Base-by-base conservation (phyloP, 2,329 filamentous ascomycete genomes). In the Botryosphaeria dothidea region DNA sequence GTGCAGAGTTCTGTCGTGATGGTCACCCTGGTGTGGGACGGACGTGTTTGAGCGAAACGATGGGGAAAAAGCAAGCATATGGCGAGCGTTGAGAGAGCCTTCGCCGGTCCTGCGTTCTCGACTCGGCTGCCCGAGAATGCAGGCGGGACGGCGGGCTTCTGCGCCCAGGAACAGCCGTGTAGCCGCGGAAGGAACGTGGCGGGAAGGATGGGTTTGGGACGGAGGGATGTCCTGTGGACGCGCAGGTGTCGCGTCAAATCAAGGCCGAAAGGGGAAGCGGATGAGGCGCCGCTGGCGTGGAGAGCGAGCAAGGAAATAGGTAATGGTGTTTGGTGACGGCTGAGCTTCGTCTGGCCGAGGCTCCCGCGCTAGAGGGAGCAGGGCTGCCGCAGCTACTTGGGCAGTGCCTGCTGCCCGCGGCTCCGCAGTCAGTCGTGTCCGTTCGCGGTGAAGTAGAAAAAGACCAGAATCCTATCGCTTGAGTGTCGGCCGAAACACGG, bases 301-400 rank as follows among this genome's bases (percentile, higher is more conserved):
- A 25, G 34, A 19, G 31, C 13, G 31, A 21, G 31, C 17, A 36
- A 54, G 45, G 31, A 57, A 45, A 36, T 57, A 57, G 54, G 54
- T 57, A 57, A 57, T 57, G 17, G 23, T 29, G 54, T 57, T 57
- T 57, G 54, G 34, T 31, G 38, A 57, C 51, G n/a, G n/a, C n/a
- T n/a, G n/a, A n/a, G n/a, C n/a, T n/a, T 17, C 21, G 2, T 17
- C 27, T 21, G 49, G 15, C 29, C 51, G 29, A n/a, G 17, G 11
- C 2, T 41, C 31, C 31, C 31, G 34, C 51, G 21, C 51, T 56
- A 41, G 51, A 8, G 7, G 27, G n/a, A 31, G 48, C n/a, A 17
- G 13, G 29, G 49, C n/a, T 36, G 48, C 27, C n/a, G 15, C 19
- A 15, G 27, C 49, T 34, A 54, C 46, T 15, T 27, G 13, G 19